Conservation (phyloP, 169 alveolate species). For the Plasmodium coatneyi region DNA sequence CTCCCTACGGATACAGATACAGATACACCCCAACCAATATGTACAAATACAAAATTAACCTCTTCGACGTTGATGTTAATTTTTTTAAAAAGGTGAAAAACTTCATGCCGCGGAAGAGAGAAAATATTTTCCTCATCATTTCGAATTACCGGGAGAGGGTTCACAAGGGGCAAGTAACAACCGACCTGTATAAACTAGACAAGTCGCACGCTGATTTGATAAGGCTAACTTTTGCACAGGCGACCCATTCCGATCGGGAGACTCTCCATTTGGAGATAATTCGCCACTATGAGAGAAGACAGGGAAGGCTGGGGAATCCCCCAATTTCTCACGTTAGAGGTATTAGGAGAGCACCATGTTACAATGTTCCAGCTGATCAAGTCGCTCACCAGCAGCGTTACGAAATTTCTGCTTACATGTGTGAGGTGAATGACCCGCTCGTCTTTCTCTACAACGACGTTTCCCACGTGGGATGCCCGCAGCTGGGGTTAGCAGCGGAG, state of each 20-base stretch:
- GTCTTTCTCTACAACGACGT: slow-evolving; percentile 17
- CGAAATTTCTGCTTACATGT: neutral
- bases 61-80: slow-evolving; percentile 13
- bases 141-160: neutral
- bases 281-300: neutral
- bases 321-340: neutral
- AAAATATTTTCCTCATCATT: slow-evolving; percentile 17
- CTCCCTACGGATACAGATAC: neutral
- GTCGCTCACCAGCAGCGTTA: neutral
- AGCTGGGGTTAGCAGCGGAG: neutral
- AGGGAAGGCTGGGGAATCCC: neutral
- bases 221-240: neutral
- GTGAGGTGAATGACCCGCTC: neutral
- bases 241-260: neutral
- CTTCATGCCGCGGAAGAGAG: slow-evolving; percentile 6
- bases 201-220: neutral
- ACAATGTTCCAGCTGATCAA: neutral
- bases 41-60: slow-evolving; percentile 46
- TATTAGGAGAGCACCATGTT: neutral
- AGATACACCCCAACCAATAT: neutral
- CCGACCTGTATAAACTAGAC: neutral
- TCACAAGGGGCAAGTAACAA: neutral
- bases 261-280: neutral
- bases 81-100: neutral
- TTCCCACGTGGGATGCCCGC: neutral